Evolutionary conservation across 2,329 filamentous ascomycete genomes (phyloP), one percentile per base, ranked within the genome.

Genomic region (Geosmithia putterillii): DNA sequence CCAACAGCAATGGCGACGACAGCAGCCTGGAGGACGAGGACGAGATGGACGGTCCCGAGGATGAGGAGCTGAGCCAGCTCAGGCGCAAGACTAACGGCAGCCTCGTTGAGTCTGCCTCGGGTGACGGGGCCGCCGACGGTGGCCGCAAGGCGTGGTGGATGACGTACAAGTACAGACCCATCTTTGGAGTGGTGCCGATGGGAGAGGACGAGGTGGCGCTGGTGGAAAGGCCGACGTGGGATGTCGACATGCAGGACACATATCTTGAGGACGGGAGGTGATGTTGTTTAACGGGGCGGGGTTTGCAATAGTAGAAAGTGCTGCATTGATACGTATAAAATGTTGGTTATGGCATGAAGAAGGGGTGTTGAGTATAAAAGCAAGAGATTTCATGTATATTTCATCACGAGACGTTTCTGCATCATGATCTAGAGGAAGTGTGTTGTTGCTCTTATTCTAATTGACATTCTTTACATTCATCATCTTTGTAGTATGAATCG

Each of bases 81-180:
- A 38, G 42, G 17, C 34, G 15, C 36, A 36, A 38, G 3, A 20
- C 34, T 14, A 39, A 41, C 10, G 35, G 37, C 37, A 40, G 10
- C 28, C 22, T 28, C 12, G 28, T 23, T 14, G 32, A 34, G 8
- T 19, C 42, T 10, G 39, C 23, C 2, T 32, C 18, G 19, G 32
- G n/a, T 15, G 41, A 38, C 25, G 19, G 15, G 14, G 34, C 34
- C 34, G 19, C 6, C n/a, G 5, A 9, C 4, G 19, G 35, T 12
- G 22, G 44, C 46, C 55, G 53, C 41, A 62, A 57, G 47, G 64
- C 61, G 48, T 74, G 67, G 65, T 96, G 88, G 86, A 78, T 81
- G 57, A 94, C 89, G 5, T 88, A 84, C 70, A 94, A 94, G 62
- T 98, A 96, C 63, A 76, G 89, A 46, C 86, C 89, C n/a, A 88